Conservation (phyloP, 1,284 basidiomycete genomes). For the Uromyces viciae-fabae region DNA sequence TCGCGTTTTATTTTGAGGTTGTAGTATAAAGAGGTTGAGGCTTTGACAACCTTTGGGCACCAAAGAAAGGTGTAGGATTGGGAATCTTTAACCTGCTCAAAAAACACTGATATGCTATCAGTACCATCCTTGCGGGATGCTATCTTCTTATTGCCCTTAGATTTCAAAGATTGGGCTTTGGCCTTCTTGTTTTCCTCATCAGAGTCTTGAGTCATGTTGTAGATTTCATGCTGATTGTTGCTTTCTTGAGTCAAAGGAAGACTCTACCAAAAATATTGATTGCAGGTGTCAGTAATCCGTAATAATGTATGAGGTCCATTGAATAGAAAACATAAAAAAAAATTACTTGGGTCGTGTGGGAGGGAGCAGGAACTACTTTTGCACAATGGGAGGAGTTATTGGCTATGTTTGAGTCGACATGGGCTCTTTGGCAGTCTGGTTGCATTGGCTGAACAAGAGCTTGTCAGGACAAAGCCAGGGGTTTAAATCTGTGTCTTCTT, state of each 20-base stretch:
- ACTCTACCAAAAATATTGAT: neutral
- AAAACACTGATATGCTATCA: neutral
- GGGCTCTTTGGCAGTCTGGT: neutral
- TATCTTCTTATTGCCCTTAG: neutral
- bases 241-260: neutral
- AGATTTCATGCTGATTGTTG: neutral
- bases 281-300: too few species aligned
- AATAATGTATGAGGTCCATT: too few species aligned
- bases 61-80: neutral
- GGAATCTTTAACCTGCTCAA: neutral
- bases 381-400: neutral
- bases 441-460: neutral
- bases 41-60: neutral
- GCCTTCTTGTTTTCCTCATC: neutral
- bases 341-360: neutral
- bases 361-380: neutral
- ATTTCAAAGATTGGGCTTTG: neutral
- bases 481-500: neutral
- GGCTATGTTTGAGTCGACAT: neutral
- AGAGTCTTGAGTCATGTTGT: neutral
- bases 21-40: neutral
- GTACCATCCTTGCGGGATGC: neutral
- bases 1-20: slow-evolving; percentile 14
- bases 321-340: neutral
- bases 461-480: neutral